A percentile compares a stretch with the other conserved stretches of the same genome.
Conservation (phyloP, 2,329 filamentous ascomycete genomes). For the Venturia nashicola region DNA sequence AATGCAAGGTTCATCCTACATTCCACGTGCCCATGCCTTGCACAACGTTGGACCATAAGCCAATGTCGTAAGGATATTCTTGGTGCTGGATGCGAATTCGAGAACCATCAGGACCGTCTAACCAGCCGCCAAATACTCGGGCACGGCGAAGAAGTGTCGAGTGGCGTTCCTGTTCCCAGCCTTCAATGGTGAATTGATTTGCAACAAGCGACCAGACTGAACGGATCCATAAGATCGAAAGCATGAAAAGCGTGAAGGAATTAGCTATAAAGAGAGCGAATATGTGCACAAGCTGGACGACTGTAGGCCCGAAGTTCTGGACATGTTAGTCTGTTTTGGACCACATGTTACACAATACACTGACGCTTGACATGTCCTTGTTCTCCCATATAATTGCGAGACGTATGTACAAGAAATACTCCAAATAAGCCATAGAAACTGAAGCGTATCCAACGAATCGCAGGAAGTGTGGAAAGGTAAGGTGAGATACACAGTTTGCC, state of each 20-base stretch:
- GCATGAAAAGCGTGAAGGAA: conserved; percentile 46
- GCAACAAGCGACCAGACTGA: conserved; percentile 48
- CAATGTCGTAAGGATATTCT: conserved; percentile 75
- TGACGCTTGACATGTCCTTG: conserved; percentile 53
- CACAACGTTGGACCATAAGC: conserved; percentile 59
- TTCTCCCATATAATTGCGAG: conserved; percentile 48
- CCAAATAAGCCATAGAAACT: conserved; percentile 47
- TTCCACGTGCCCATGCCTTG: conserved; percentile 65
- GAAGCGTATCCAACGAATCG: conserved; percentile 65
- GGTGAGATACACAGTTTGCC: conserved; percentile 68
- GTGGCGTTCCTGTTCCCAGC: conserved; percentile 50
- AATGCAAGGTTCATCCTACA: conserved; percentile 12
- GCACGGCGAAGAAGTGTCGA: conserved; percentile 32
- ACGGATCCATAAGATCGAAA: conserved; percentile 53
- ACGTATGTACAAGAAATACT: conserved; percentile 48
- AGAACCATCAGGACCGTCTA: conserved; percentile 43
- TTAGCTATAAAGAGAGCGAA: conserved; percentile 47
- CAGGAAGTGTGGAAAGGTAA: conserved; percentile 70
- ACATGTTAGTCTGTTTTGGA: conserved; percentile 9
- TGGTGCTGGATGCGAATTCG: conserved; percentile 46
- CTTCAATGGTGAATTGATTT: conserved; percentile 72
- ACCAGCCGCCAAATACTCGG: conserved; percentile 40
- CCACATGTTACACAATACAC: neutral
- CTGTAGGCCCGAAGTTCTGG: conserved; percentile 57
- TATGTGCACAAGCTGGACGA: conserved; percentile 46